Evolutionary conservation across 352 stramenopile genomes (phyloP), one percentile per base, ranked within the genome.

Genomic region (Thalassiosira sp.): DNA sequence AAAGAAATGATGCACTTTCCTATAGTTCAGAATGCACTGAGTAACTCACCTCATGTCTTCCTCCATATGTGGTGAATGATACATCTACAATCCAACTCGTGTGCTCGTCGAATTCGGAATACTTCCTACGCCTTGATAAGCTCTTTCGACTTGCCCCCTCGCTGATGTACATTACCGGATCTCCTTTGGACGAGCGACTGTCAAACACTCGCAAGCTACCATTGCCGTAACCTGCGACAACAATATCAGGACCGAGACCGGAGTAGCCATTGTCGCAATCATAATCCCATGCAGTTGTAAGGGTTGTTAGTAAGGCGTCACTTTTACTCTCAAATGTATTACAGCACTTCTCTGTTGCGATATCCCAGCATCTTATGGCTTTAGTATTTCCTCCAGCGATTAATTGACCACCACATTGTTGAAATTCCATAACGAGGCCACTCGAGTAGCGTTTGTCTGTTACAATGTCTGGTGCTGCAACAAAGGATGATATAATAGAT

Each of bases 401-500:
- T 16, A 99, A 86, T 67, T 94, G 86, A 0, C 95, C 95, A 18
- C 87, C 87, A 37, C 89, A 86, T 71, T 98, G 94, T 76, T 98
- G 95, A 95, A 96, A 99, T 59, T 98, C 96, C 56, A 97, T 96
- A 22, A 99, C 91, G 5, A 99, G 88, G 6, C 96, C 96, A 42
- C 94, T 98, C 57, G 93, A 94, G 33, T 94, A 93, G 7, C 82
- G 65, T 58, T 88, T 75, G 13, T 93, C 94, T 3, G 93, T 86
- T 28, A 95, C 85, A 60, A 98, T 86, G 83, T 98, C 95, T 7
- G 95, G 94, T 35, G 97, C 91, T 5, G 94, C 96, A 28, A 95
- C 86, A 70, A 98, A 99, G 0, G 96, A 88, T 0, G 95, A 96
- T 31, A 97, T 72, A 0, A 99, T 81, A 33, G 87, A 89, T n/a